Conservation (phyloP, 2,329 filamentous ascomycete genomes). For the Monilinia polystroma region DNA sequence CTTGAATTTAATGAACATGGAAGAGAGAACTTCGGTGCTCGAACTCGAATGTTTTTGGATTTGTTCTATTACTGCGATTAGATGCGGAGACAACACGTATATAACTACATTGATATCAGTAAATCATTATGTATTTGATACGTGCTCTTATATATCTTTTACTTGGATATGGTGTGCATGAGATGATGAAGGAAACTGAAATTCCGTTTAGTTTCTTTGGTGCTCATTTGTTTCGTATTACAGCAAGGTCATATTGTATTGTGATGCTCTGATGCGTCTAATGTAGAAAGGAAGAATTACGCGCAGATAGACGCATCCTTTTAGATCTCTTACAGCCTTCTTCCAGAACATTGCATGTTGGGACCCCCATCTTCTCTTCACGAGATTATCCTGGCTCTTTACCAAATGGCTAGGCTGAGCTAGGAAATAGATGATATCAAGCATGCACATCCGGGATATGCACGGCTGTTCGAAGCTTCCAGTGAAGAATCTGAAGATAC, state of each 20-base stretch:
- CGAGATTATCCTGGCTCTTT: background rate
- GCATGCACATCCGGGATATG: background rate
- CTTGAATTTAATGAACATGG: background rate
- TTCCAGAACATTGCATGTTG: background rate
- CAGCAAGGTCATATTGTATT: background rate
- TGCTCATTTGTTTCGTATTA: background rate
- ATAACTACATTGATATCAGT: background rate
- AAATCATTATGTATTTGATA: background rate
- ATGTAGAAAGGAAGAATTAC: background rate
- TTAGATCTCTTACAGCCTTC: background rate
- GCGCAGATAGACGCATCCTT: background rate
- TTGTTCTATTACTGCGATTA: too few relatives aligned
- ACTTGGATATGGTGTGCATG: background rate
- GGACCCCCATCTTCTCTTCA: background rate
- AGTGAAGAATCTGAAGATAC: background rate
- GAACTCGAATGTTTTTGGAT: too few relatives aligned
- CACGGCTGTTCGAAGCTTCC: constrained; percentile 1
- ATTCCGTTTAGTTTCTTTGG: background rate
- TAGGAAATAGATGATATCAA: background rate
- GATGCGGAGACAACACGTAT: background rate
- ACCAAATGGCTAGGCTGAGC: background rate
- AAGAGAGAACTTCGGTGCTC: too few relatives aligned
- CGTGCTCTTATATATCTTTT: background rate
- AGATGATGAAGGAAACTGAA: background rate
- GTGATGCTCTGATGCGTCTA: background rate